phyloP scores from a whole-genome alignment of 768 basidiomycete species.

The Agrocybe pediades region DNA sequence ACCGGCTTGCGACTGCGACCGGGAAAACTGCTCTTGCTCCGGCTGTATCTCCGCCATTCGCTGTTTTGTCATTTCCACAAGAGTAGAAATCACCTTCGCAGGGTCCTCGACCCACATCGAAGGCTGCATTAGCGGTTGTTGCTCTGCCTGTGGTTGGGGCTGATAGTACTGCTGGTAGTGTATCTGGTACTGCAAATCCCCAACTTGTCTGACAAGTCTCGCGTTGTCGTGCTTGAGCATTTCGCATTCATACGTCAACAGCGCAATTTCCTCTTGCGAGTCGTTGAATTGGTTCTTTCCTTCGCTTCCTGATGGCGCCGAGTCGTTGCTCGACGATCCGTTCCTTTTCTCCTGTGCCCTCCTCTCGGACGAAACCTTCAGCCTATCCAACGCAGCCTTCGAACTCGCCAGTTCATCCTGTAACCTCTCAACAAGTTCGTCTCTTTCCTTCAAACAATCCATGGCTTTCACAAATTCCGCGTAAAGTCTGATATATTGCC shows the following conservation, averaged over 20 bases:
- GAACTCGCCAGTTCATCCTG: not conserved
- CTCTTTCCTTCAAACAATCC: not conserved
- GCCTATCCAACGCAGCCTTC: not conserved
- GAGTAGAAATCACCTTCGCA: not conserved
- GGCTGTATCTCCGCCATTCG: too few species aligned
- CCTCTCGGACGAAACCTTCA: not conserved
- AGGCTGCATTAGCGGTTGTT: not conserved
- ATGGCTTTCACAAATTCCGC: not conserved
- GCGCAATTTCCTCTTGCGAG: not conserved
- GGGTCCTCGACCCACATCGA: not conserved
- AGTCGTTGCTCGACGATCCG: too few species aligned
- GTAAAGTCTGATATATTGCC: not conserved
- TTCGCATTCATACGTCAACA: not conserved
- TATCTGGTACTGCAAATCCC: not conserved
- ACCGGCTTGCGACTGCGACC: too few species aligned
- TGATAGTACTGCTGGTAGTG: not conserved
- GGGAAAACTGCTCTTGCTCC: too few species aligned
- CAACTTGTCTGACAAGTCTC: not conserved
- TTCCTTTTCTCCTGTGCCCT: not conserved
- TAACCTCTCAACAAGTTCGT: not conserved
- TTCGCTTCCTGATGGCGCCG: not conserved
- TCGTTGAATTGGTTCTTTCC: not conserved
- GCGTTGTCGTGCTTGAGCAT: not conserved
- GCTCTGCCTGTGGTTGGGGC: not conserved
- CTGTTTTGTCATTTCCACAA: not conserved